phyloP scores from a whole-genome alignment of 305 asterid genomes.

The Fraxinus baroniana region DNA sequence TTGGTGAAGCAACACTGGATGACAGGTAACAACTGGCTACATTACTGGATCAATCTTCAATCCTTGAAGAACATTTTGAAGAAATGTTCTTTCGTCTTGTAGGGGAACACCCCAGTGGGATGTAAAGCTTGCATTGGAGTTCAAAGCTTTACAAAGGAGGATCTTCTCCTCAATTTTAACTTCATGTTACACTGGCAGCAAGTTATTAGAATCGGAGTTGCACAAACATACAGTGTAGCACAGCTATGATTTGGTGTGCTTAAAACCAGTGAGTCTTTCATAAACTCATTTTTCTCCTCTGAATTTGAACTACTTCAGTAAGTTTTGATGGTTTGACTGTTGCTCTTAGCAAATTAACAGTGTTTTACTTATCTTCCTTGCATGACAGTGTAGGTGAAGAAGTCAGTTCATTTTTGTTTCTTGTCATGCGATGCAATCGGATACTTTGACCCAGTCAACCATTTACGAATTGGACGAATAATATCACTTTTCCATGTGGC shows the following conservation, averaged over 20 bases:
- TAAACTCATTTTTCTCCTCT: not conserved
- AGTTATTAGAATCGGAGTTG: slow-evolving; percentile 54
- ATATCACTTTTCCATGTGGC: not conserved
- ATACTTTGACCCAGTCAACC: not conserved
- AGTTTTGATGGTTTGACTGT: not conserved
- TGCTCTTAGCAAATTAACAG: not conserved
- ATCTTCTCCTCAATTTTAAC: slow-evolving; percentile 58
- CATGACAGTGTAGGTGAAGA: not conserved
- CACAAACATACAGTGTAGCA: slow-evolving; percentile 18
- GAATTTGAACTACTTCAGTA: not conserved
- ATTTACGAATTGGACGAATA: not conserved
- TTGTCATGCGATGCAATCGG: not conserved
- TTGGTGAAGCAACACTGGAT: slow-evolving; percentile 51
- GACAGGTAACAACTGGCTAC: slow-evolving; percentile 43
- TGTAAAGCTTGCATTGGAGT: slow-evolving; percentile 68
- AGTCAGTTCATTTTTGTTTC: not conserved
- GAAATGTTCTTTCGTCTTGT: slow-evolving; percentile 15
- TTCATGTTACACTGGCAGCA: slow-evolving; percentile 61
- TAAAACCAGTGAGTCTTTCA: not conserved
- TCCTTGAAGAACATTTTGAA: slow-evolving; percentile 6
- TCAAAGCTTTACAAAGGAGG: slow-evolving; percentile 60
- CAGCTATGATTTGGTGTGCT: not conserved
- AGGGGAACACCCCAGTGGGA: slow-evolving; percentile 69
- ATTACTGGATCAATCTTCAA: not conserved
- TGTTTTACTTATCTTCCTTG: not conserved